Percentiles rank a stretch among this genome's conserved stretches.
phyloP scores from a whole-genome alignment of 345 rosid species.

The Kernera saxatilis region DNA sequence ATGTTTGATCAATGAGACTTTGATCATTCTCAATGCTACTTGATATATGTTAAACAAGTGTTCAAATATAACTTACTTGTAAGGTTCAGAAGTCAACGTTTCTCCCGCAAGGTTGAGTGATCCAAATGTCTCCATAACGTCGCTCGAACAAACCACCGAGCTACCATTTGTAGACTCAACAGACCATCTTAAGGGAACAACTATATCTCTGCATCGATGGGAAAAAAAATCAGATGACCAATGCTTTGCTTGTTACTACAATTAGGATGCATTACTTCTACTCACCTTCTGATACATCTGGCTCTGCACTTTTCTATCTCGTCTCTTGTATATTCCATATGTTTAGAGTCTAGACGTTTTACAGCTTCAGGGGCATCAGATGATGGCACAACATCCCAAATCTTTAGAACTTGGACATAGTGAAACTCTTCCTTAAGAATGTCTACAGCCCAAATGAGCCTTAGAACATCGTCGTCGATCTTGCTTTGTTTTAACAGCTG shows the following conservation, averaged over 20 bases:
- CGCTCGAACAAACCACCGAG: not conserved
- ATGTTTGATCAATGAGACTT: not conserved
- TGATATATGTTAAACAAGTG: not conserved
- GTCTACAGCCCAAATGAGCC: slow-evolving; percentile 35
- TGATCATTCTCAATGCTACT: not conserved
- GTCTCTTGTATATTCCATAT: not conserved
- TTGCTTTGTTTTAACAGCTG: slow-evolving; percentile 45
- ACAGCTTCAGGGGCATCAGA: not conserved
- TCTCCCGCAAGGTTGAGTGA: slow-evolving; percentile 4
- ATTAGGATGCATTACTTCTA: no score
- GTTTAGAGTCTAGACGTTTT: not conserved
- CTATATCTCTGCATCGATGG: not conserved
- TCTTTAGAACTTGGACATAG: slow-evolving; percentile 29
- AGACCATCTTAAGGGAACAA: slow-evolving; percentile 17
- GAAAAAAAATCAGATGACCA: not conserved
- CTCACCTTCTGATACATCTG: slow-evolving; percentile 20
- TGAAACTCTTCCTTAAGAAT: slow-evolving; percentile 13
- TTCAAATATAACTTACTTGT: not conserved
- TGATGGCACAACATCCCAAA: slow-evolving; percentile 33
- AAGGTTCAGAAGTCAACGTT: not conserved
- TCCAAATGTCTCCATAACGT: not conserved
- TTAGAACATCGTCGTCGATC: slow-evolving; percentile 25
- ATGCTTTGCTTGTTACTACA: not conserved
- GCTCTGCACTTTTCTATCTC: slow-evolving; percentile 3
- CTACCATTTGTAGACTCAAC: not conserved